These are phyloP conservation scores for Pleurotus salmoneostramineus DNA, from an alignment of 768 basidiomycete genomes.

Conservation along the genomic window DNA sequence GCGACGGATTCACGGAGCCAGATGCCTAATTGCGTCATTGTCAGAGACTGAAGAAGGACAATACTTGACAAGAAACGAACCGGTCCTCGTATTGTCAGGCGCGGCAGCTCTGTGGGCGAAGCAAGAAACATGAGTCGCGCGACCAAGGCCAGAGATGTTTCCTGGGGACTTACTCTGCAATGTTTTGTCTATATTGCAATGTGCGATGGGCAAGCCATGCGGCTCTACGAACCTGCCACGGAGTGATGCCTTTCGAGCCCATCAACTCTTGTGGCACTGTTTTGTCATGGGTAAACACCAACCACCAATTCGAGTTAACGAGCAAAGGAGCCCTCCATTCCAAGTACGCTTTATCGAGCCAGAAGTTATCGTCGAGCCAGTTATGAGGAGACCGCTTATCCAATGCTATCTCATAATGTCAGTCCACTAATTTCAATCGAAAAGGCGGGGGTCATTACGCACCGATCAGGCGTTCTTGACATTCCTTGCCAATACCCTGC, in stretches of 20 bases:
- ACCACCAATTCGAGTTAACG: constrained; percentile 96
- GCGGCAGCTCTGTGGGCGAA: constrained; percentile 37
- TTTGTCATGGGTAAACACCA: constrained; percentile 75
- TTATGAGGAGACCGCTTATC: constrained; percentile 83
- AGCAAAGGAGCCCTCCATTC: constrained; percentile 83
- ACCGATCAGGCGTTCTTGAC: constrained; percentile 78
- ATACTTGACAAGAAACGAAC: constrained; percentile 25
- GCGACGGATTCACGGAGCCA: constrained; percentile 60
- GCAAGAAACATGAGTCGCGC: too few relatives aligned
- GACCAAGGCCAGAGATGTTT: too few relatives aligned
- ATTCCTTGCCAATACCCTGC: constrained; percentile 57
- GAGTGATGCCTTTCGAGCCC: constrained; percentile 45
- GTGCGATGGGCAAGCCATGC: constrained; percentile 76
- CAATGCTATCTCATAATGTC: constrained; percentile 46
- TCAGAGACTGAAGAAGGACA: background rate
- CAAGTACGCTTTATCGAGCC: constrained; percentile 84
- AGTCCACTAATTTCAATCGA: background rate
- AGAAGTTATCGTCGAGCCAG: constrained; percentile 94
- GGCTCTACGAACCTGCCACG: constrained; percentile 84
- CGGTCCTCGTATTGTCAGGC: constrained; percentile 69
- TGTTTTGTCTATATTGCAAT: constrained; percentile 65
- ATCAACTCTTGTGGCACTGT: constrained; percentile 46
- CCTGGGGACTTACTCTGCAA: constrained; percentile 49
- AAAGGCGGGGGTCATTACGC: background rate
- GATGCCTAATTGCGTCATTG: constrained; percentile 32